Conservation (phyloP, 2,329 filamentous ascomycete genomes). For the Mollisiaceae sp. region DNA sequence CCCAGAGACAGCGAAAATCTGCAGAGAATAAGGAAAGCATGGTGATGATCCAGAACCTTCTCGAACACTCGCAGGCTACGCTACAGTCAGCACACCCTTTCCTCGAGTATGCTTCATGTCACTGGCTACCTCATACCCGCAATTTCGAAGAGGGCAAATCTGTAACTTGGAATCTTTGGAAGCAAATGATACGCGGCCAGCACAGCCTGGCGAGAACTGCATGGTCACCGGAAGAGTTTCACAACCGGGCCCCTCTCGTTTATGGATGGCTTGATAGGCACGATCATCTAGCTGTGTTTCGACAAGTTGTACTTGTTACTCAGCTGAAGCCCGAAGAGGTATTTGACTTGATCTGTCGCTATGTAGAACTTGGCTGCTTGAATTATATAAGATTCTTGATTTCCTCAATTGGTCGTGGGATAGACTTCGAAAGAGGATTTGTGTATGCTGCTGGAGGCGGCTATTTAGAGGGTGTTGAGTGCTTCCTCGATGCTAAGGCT, state of each 20-base stretch:
- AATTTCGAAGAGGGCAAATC: slow-evolving; percentile 23
- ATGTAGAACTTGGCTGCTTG: slow-evolving; percentile 16
- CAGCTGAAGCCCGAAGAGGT: not conserved
- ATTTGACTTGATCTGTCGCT: slow-evolving; percentile 17
- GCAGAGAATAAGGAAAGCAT: slow-evolving; percentile 13
- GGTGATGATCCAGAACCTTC: slow-evolving; percentile 13
- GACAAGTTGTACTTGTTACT: slow-evolving; percentile 12
- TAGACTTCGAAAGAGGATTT: slow-evolving; percentile 18
- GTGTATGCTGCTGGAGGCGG: slow-evolving; percentile 14
- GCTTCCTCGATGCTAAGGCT: slow-evolving; percentile 23
- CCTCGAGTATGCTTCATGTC: slow-evolving; percentile 25
- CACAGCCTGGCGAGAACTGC: slow-evolving; percentile 21
- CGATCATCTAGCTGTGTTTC: slow-evolving; percentile 21
- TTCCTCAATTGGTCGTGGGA: not conserved
- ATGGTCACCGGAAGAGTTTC: slow-evolving; percentile 18
- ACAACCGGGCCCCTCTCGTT: slow-evolving; percentile 10
- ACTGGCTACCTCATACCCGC: slow-evolving; percentile 27
- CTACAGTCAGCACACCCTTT: slow-evolving; percentile 24
- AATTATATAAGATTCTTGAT: slow-evolving; percentile 20
- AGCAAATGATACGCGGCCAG: slow-evolving; percentile 21
- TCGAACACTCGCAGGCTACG: slow-evolving; percentile 8
- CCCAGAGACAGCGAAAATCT: not conserved
- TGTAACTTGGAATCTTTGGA: slow-evolving; percentile 25
- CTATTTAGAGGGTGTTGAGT: slow-evolving; percentile 8
- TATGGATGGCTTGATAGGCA: slow-evolving; percentile 15